Conservation (phyloP, 192 early-diverging fungal genomes). For the Radiomyces spectabilis region DNA sequence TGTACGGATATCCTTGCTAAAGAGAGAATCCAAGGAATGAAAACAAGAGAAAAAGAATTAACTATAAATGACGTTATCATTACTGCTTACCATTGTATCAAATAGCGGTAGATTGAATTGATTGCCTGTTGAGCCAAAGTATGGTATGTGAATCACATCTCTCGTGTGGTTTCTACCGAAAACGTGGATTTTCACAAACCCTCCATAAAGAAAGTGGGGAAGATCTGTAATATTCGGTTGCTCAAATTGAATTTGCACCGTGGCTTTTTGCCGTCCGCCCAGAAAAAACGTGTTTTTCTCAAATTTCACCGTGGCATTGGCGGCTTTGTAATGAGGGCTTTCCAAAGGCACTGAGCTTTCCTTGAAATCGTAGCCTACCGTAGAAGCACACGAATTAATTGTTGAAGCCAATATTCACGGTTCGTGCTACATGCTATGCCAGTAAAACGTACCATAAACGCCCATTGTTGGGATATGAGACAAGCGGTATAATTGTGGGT, state of each 20-base stretch:
- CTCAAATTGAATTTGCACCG: neutral
- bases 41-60: neutral
- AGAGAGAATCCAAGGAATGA: neutral
- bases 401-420: no score
- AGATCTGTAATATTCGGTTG: conserved; percentile 5
- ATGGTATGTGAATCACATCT: conserved; percentile 27
- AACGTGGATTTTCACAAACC: conserved; percentile 25
- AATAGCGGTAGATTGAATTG: conserved; percentile 32
- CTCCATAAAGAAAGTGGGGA: conserved; percentile 30
- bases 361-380: conserved; percentile 8
- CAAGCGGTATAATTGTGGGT: conserved; percentile 18
- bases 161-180: conserved; percentile 2
- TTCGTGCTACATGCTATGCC: no score
- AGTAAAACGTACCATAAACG: conserved; percentile 17
- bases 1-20: conserved; percentile 19
- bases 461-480: conserved; percentile 18
- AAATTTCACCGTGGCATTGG: neutral
- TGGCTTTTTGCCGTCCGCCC: neutral
- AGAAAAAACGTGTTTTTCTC: neutral
- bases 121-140: conserved; percentile 31
- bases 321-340: neutral
- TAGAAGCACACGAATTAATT: neutral
- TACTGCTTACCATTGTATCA: conserved; percentile 14
- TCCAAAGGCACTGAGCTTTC: conserved; percentile 10
- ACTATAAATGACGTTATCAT: neutral